These are phyloP conservation scores for Xenoacremonium recifei DNA, from an alignment of 2,329 filamentous ascomycete genomes.

Conservation along the genomic window DNA sequence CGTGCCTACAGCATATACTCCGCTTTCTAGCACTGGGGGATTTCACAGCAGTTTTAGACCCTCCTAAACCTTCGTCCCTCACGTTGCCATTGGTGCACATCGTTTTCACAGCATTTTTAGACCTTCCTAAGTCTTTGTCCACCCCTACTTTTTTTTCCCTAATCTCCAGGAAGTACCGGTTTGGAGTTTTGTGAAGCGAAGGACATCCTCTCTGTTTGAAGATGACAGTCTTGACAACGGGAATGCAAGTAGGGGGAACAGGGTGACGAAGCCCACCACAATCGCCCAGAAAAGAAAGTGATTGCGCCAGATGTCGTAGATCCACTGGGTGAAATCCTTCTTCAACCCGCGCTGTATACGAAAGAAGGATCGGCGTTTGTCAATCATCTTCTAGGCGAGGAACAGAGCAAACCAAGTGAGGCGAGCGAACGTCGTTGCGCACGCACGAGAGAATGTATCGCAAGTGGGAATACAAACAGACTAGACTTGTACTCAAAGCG, in stretches of 20 bases:
- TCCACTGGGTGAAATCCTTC: conserved; percentile 64
- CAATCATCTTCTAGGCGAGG: conserved; percentile 76
- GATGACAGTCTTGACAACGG: conserved; percentile 55
- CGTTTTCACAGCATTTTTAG: too few relatives aligned
- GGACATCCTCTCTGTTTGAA: conserved; percentile 62
- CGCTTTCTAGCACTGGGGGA: too few relatives aligned
- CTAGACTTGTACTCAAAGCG: conserved; percentile 63
- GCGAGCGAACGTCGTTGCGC: conserved; percentile 71
- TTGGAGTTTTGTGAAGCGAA: too few relatives aligned
- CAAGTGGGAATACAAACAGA: conserved; percentile 73
- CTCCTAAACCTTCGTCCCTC: too few relatives aligned
- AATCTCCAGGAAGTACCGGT: too few relatives aligned
- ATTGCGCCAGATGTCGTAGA: conserved; percentile 68
- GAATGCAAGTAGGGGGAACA: conserved; percentile 59
- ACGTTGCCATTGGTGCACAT: too few relatives aligned
- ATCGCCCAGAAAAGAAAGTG: conserved; percentile 69
- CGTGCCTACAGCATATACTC: too few relatives aligned
- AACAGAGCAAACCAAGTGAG: conserved; percentile 77
- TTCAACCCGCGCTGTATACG: conserved; percentile 65
- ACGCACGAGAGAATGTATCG: conserved; percentile 66
- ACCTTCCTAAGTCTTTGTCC: too few relatives aligned
- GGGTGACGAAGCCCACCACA: conserved; percentile 43
- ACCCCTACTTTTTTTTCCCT: too few relatives aligned
- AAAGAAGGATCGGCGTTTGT: conserved; percentile 73
- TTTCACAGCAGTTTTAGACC: too few relatives aligned